These are phyloP conservation scores for Xylariaceae sp. DNA, from an alignment of 2,329 filamentous ascomycete species.

Conservation along the genomic window DNA sequence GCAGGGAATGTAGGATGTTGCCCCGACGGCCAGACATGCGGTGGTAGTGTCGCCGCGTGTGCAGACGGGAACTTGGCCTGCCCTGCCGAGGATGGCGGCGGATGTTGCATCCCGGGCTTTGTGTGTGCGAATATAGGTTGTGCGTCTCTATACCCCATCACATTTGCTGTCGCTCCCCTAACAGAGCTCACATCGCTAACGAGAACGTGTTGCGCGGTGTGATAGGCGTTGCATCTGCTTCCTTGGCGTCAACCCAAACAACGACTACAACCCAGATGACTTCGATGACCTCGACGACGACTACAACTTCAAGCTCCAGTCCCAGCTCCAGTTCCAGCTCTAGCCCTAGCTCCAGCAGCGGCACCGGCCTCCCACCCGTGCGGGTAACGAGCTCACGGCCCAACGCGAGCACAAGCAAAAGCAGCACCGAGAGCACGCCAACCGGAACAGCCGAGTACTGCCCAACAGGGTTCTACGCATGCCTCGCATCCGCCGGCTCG, in stretches of 20 bases:
- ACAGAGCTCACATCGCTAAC: not conserved
- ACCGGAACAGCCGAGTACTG: constrained; percentile 50
- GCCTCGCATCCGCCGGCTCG: constrained; percentile 76
- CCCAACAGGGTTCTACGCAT: constrained; percentile 89
- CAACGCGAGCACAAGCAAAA: constrained; percentile 27
- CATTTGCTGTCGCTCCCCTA: constrained; percentile 1
- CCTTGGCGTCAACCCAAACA: constrained; percentile 34
- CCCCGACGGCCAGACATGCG: constrained; percentile 59
- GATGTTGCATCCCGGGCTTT: constrained; percentile 71
- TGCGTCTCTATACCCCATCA: constrained; percentile 36
- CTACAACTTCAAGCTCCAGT: not conserved
- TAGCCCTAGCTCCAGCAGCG: constrained; percentile 28
- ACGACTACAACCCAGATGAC: constrained; percentile 16
- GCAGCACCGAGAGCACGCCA: constrained; percentile 19
- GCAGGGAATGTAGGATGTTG: constrained; percentile 73
- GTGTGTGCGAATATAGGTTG: constrained; percentile 67
- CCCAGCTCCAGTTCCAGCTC: constrained; percentile 23
- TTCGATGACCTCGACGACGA: not conserved
- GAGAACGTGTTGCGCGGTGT: no score
- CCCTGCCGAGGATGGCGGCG: constrained; percentile 61
- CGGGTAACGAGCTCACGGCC: constrained; percentile 34
- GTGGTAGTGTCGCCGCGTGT: constrained; percentile 60
- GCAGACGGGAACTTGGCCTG: constrained; percentile 60
- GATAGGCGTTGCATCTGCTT: constrained; percentile 36
- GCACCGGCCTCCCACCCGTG: constrained; percentile 36